A percentile compares a stretch with the other conserved stretches of the same genome.
Conservation (phyloP, 2,329 filamentous ascomycete genomes). For the Coniosporium tulheliwenetii region DNA sequence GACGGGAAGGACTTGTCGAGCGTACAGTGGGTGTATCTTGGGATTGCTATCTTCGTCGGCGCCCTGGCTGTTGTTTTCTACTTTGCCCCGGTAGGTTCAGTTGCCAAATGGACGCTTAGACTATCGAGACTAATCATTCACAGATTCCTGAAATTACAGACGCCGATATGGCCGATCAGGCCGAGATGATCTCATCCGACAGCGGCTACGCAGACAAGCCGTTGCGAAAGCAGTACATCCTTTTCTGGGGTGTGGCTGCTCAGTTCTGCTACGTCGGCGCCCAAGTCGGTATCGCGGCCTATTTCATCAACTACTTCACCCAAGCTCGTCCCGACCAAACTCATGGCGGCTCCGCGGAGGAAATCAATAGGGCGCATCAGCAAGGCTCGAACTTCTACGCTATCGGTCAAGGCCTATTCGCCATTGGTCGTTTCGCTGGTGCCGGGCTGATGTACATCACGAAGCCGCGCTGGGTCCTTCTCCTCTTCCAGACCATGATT, state of each 20-base stretch:
- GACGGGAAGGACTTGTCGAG: slow-evolving; percentile 41
- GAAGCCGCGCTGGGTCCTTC: slow-evolving; percentile 53
- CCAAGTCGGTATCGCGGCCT: slow-evolving; percentile 44
- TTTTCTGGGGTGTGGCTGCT: slow-evolving; percentile 61
- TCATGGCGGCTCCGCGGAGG: background rate
- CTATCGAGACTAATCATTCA: too few relatives aligned
- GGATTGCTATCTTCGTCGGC: slow-evolving; percentile 58
- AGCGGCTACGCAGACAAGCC: slow-evolving; percentile 21
- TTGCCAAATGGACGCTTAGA: too few relatives aligned
- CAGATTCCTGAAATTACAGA: slow-evolving; percentile 57
- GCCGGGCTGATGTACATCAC: slow-evolving; percentile 49
- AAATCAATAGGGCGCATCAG: slow-evolving; percentile 11
- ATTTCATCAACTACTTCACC: slow-evolving; percentile 54
- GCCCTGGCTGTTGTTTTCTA: slow-evolving; percentile 51
- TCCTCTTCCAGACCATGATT: slow-evolving; percentile 49
- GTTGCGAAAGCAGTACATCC: slow-evolving; percentile 46
- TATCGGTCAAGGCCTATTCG: slow-evolving; percentile 58
- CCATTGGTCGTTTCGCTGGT: slow-evolving; percentile 55
- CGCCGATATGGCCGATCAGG: slow-evolving; percentile 50
- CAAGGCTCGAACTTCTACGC: slow-evolving; percentile 52
- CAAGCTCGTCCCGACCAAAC: slow-evolving; percentile 16
- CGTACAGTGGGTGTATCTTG: slow-evolving; percentile 71
- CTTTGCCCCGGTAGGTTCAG: slow-evolving; percentile 28
- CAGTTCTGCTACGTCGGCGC: slow-evolving; percentile 73
- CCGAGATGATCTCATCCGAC: slow-evolving; percentile 12